These are phyloP conservation scores for Ajuga reptans DNA, from an alignment of 305 asterid species.

Conservation along the genomic window DNA sequence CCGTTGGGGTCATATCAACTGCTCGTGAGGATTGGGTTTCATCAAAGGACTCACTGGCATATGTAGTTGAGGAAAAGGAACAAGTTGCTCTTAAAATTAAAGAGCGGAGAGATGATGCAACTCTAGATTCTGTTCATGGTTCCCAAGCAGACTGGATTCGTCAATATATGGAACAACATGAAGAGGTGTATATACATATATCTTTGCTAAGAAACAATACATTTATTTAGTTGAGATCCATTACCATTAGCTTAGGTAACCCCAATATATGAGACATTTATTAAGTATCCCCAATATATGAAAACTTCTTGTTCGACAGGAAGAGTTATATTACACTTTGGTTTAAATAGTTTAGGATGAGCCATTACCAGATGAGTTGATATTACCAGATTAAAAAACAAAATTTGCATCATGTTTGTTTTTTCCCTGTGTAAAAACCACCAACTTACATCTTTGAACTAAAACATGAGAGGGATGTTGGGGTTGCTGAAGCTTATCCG, in stretches of 20 bases:
- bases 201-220: not conserved
- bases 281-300: not conserved
- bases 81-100: conserved; percentile 40
- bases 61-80: conserved; percentile 34
- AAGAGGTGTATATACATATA: conserved; percentile 51
- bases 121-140: conserved; percentile 45
- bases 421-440: conserved; percentile 3
- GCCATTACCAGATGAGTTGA: not conserved
- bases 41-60: conserved; percentile 39
- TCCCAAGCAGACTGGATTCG: conserved; percentile 95
- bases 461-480: not conserved
- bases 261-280: not conserved
- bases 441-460: not conserved
- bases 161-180: conserved; percentile 82
- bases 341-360: not conserved
- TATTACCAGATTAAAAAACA: not conserved
- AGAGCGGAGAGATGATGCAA: conserved; percentile 54
- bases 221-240: not conserved
- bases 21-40: conserved; percentile 82
- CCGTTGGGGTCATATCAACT: conserved; percentile 72
- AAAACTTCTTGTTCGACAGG: too few relatives aligned
- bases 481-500: not conserved
- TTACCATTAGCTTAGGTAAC: not conserved
- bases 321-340: too few relatives aligned
- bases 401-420: conserved; percentile 2